These are phyloP conservation scores for Secale cereale DNA, from an alignment of 176 grass and related monocot species.

Conservation along the genomic window DNA sequence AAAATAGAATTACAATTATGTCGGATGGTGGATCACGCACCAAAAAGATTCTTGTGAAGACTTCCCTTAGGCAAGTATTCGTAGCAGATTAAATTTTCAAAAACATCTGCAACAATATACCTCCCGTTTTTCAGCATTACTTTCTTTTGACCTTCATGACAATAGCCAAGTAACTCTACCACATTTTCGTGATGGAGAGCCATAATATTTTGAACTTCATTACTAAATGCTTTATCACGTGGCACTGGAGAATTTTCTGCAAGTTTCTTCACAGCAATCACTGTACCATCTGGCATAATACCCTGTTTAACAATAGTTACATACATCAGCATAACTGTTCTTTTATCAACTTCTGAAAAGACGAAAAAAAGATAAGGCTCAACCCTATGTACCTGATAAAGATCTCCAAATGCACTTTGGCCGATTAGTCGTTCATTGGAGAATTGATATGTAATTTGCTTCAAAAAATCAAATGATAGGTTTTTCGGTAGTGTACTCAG, in stretches of 20 bases:
- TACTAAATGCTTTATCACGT: neutral
- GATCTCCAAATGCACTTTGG: constrained; percentile 13
- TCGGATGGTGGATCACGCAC: neutral
- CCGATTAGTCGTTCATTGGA: neutral
- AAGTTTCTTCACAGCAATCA: constrained; percentile 23
- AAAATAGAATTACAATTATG: neutral
- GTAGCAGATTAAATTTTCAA: constrained; percentile 3
- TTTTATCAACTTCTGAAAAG: neutral
- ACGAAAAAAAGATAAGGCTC: too few relatives aligned
- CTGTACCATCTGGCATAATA: neutral
- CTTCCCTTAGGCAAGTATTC: constrained; percentile 19
- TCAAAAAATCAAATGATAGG: neutral
- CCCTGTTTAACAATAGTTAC: neutral
- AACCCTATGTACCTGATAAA: constrained; percentile 32
- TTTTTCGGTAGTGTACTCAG: neutral
- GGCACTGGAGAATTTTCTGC: neutral
- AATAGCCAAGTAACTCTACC: constrained; percentile 6
- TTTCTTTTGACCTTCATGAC: constrained; percentile 8
- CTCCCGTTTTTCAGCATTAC: neutral
- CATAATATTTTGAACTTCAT: constrained; percentile 22
- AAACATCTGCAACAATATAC: constrained; percentile 14
- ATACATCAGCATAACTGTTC: too few relatives aligned
- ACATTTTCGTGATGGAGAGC: neutral
- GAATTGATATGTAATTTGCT: neutral
- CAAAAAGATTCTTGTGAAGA: neutral